Evolutionary conservation across 2,329 filamentous ascomycete species (phyloP), one percentile per base, ranked within the genome.

Genomic region (Didymella glomerata): DNA sequence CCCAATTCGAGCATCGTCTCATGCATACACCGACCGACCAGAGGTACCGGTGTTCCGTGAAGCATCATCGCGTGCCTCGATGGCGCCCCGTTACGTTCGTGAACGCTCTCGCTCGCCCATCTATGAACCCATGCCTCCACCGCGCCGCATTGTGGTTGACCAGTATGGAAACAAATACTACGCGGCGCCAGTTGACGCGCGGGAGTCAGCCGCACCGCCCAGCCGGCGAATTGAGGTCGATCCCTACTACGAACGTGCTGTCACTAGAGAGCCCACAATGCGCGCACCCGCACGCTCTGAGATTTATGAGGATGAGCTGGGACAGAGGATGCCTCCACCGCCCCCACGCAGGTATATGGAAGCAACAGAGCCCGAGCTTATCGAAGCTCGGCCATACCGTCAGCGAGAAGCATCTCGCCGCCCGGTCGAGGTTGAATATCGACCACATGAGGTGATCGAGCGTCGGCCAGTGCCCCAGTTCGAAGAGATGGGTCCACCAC

Each of bases 81-180:
- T 71, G 41, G 69, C 68, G 32, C 71, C 73, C 5, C 65, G 77
- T 55, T 79, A 81, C 59, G 61, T 78, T n/a, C 74, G 74, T 18
- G 80, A 80, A 42, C 74, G 79, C n/a, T 78, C 77, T 16, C 68
- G 75, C 18, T 80, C 79, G 16, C 78, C 79, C 3, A 65, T 73
- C 6, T 70, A 74, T 28, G 72, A 78, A 48, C 62, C 68, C 76
- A 82, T 85, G 79, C 78, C 76, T 10, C 74, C 85, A 9, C 74
- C 85, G 18, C 81, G 88, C 54, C 87, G 89, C 61, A 89, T 97
- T 63, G 83, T 96, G 32, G 83, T 96, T 54, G 93, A 97, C 77
- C 87, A 91, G 62, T 91, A 88, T 76, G 93, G 93, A 40, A 91
- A 91, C 73, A 88, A 92, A 73, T 97, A 93, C 78, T 86, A 86